Evolutionary conservation across 176 grass and related monocot species (phyloP).

Genomic region (Aegilops sharonensis): DNA sequence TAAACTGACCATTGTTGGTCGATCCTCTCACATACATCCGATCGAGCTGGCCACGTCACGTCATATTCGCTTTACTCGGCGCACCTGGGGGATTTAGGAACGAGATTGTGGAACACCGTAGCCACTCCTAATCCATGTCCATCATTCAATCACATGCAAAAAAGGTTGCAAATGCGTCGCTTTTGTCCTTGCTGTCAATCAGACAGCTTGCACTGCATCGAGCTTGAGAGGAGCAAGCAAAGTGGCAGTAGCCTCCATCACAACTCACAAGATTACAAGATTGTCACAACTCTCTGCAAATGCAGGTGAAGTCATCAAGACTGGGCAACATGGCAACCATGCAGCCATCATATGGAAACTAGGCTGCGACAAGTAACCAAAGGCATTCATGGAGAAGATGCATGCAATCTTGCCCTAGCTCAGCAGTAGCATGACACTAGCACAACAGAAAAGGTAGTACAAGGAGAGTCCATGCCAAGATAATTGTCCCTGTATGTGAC

Average conservation of each 20-base stretch:
- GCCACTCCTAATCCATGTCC: neutral
- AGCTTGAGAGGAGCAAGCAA: constrained; percentile 11
- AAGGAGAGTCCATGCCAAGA: constrained; percentile 27
- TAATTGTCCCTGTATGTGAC: constrained; percentile 27
- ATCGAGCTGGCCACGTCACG: neutral
- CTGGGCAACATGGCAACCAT: constrained; percentile 40
- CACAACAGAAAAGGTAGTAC: constrained; percentile 32
- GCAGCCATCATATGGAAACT: constrained; percentile 44
- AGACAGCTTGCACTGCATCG: constrained; percentile 31
- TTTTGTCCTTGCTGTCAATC: constrained; percentile 33
- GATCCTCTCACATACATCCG: too few species aligned
- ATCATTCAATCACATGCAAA: constrained; percentile 19
- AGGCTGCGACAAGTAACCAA: constrained; percentile 38
- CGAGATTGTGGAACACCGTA: constrained; percentile 19
- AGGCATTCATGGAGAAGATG: constrained; percentile 51
- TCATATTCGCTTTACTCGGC: neutral
- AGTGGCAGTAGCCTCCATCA: constrained; percentile 25
- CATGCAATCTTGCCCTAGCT: constrained; percentile 39
- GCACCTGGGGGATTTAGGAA: neutral
- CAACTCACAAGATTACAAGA: constrained; percentile 22
- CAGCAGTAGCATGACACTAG: constrained; percentile 35
- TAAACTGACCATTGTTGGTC: too few species aligned
- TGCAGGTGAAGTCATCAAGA: neutral
- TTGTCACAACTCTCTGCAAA: neutral
- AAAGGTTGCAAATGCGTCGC: neutral